Base-by-base conservation (phyloP, 441 rosid genomes). In the Daphne laureola region DNA sequence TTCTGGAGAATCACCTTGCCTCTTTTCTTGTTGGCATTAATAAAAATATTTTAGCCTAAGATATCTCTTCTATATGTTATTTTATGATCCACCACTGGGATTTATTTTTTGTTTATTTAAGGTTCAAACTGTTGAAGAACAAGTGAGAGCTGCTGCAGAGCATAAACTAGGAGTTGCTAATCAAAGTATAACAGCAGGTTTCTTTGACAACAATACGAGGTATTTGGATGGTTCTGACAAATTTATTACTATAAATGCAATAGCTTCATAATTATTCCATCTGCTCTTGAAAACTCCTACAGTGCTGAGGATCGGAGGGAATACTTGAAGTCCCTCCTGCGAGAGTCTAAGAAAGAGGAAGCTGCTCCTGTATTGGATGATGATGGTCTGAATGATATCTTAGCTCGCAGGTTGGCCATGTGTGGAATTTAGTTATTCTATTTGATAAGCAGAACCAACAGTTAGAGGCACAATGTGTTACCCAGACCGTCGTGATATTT, bases 121-220 rank as follows among this genome's bases (percentile, higher is more conserved):
- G 97, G 97, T 87, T 64, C 77, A 83, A 80, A 87, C 94, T 60
- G 96, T 90, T 53, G 97, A 90, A 75, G 96, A 90, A 68, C 96
- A 90, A 84, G 97, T 90, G 36, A 81, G 97, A 74, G 95, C 94
- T 70, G 65, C 97, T 40, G 96, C 97, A 14, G 96, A 90, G 73
- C 97, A 90, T 75, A 90, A 90, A 76, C 82, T 90, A 59, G 97
- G 97, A 65, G 96, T 90, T 69, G 97, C 96, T 70, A 87, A 90
- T 72, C 97, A 90, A 82, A 90, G 97, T 62, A 90, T 90, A 56
- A 90, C 97, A 57, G 97, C 97, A 44, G 97, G 97, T 25, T 90
- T 90, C 76, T 87, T 87, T 73, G 96, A 90, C 82, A 90, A 90
- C 55, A 83, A 90, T 65, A 87, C 97, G 35, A 90, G 97, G 97